phyloP scores from a whole-genome alignment of 345 rosid genomes.

The Iberis pinnata region DNA sequence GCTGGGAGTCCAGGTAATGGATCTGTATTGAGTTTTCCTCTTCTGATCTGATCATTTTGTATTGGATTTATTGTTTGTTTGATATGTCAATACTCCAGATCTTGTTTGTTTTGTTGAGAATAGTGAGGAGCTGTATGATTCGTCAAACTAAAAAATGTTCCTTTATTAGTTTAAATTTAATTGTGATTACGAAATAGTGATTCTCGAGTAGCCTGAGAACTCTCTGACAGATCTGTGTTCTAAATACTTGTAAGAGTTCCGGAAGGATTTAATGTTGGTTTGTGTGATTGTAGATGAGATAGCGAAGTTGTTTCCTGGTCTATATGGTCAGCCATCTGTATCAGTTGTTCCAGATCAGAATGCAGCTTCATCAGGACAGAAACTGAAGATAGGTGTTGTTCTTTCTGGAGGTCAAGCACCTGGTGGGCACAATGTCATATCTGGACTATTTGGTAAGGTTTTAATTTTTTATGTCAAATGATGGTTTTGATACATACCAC shows the following conservation, averaged over 20 bases:
- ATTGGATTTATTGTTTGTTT: slow-evolving; percentile 3
- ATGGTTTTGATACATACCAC: no score
- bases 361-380: slow-evolving; percentile 35
- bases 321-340: slow-evolving; percentile 85
- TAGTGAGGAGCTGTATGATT: background rate
- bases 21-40: background rate
- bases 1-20: slow-evolving; percentile 81
- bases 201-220: background rate
- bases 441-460: slow-evolving; percentile 73
- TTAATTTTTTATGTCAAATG: background rate
- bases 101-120: slow-evolving; percentile 9
- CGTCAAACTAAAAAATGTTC: background rate
- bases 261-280: slow-evolving; percentile 4
- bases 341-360: slow-evolving; percentile 43
- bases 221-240: slow-evolving; percentile 11
- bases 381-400: slow-evolving; percentile 86
- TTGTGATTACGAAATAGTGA: background rate
- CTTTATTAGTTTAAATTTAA: background rate
- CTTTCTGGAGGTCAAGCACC: slow-evolving; percentile 99
- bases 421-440: slow-evolving; percentile 97
- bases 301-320: slow-evolving; percentile 75
- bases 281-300: slow-evolving; percentile 54
- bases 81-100: slow-evolving; percentile 21
- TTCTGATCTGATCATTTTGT: slow-evolving; percentile 1
- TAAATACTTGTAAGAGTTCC: background rate